Base-by-base conservation (phyloP, 768 basidiomycete species). In the Russula earlei region DNA sequence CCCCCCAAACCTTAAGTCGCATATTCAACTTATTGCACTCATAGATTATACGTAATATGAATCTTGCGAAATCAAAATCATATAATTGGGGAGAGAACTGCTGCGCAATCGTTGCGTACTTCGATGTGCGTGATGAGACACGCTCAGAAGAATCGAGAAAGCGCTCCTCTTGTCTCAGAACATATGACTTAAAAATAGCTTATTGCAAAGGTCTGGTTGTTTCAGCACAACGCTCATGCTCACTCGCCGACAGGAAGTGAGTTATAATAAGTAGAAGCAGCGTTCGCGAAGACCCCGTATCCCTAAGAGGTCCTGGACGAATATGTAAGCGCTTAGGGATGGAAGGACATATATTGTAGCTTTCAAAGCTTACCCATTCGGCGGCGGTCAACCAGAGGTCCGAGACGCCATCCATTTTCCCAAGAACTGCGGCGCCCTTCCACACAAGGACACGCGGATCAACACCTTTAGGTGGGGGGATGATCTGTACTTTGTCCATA, bases 351-450 rank as follows among this genome's bases (percentile, higher is more conserved):
- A 10, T 52, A 46, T 46, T 14, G 34, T 31, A 9, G 24, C 40
- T 48, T 34, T 44, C 52, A 54, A 49, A 24, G 70, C 78, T 47
- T 69, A 91, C 90, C 90, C 93, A 99, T 67, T 99, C 96, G 34
- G 82, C 74, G 54, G 75, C 71, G 6, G 89, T 81, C 25, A 98
- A 75, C 95, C 95, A 98, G 54, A 97, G 71, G 61, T 99, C 96
- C 29, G 81, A 77, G 43, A 87, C 82, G 3, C 84, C 82, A 49
- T 99, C 96, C 81, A 98, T 87, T 70, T 91, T 90, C 25, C 85
- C 89, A 40, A 97, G 80, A 12, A 94, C 91, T 8, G 86, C 81
- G 6, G 86, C 91, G 10, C 96, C 96, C 69, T 97, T 97, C 96
- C 96, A 99, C 15, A 83, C 84, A 31, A 98, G 78, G 36, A 91